phyloP scores from a whole-genome alignment of 2,329 filamentous ascomycete genomes.

The Aspergillus felis region DNA sequence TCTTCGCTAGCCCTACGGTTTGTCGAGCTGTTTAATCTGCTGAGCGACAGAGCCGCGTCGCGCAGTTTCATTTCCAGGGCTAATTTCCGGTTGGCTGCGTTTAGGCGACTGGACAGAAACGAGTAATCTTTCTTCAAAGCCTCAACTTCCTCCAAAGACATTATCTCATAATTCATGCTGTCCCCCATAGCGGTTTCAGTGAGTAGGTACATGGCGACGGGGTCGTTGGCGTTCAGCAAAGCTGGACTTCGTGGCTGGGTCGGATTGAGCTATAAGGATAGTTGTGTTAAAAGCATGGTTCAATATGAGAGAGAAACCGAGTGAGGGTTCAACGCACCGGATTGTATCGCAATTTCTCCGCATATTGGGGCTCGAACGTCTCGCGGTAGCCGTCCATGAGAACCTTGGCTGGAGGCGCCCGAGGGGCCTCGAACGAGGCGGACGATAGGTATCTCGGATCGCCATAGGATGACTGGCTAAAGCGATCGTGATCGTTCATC shows the following conservation, averaged over 20 bases:
- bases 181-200: conserved; percentile 91
- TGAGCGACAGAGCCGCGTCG: conserved; percentile 85
- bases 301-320: conserved; percentile 1
- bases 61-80: conserved; percentile 89
- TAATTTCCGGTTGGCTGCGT: conserved; percentile 76
- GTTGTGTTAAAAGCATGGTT: background rate
- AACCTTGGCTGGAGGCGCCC: conserved; percentile 40
- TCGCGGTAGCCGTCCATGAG: conserved; percentile 60
- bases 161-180: conserved; percentile 76
- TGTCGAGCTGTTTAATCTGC: conserved; percentile 69
- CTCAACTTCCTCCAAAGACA: conserved; percentile 90
- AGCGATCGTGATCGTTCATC: conserved; percentile 36
- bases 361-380: conserved; percentile 52
- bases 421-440: conserved; percentile 30
- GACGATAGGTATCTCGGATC: conserved; percentile 37
- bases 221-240: conserved; percentile 48
- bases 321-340: conserved; percentile 44
- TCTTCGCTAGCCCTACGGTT: conserved; percentile 50
- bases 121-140: conserved; percentile 82
- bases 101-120: conserved; percentile 69
- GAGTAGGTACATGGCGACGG: conserved; percentile 80
- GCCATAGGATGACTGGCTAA: conserved; percentile 40
- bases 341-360: conserved; percentile 54
- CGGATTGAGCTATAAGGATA: conserved; percentile 49
- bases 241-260: conserved; percentile 33